Base-by-base conservation (phyloP, 106 monocot genomes). In the Posidonia australis region DNA sequence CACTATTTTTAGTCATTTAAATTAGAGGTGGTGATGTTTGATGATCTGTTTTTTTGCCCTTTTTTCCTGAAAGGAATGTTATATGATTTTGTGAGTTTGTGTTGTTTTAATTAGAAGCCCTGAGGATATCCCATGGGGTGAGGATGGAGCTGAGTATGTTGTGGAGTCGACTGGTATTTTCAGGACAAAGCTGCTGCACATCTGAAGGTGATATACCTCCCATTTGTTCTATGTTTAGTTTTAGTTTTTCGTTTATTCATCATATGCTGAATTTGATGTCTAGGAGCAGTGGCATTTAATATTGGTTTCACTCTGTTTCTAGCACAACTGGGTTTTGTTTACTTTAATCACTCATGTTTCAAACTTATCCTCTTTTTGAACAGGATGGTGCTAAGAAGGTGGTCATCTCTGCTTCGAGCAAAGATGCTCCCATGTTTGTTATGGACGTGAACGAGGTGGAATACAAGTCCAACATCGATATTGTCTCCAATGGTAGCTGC, bases 301-400 rank as follows among this genome's bases (percentile, higher is more conserved):
- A 3, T 21, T n/a, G n/a, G n/a, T 13, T 25, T 25, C 7, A 9
- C 18, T n/a, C 24, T 13, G 0, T 55, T 23, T 55, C 23, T 0
- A 5, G n/a, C n/a, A n/a, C n/a, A n/a, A n/a, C n/a, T n/a, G n/a
- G n/a, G n/a, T 12, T 14, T 52, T 52, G 9, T 28, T 30, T 24
- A 24, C 18, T 30, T 61, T 6, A 42, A 32, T 0, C 29, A 18
- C 19, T 17, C 11, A 61, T 19, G n/a, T n/a, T n/a, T n/a, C n/a
- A n/a, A n/a, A n/a, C n/a, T n/a, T 59, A 9, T 61, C 21, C 42
- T 6, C 17, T 24, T 17, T 12, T 16, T 26, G 9, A 14, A 30
- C 72, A 90, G 91, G 87, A 84, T 59, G 91, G 91, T 54, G 87
- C 87, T 44, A 87, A 92, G 79, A 92, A 87, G 78, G 87, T 92